Base-by-base conservation (phyloP, 2,329 filamentous ascomycete species). In the Trichoderma sp. region DNA sequence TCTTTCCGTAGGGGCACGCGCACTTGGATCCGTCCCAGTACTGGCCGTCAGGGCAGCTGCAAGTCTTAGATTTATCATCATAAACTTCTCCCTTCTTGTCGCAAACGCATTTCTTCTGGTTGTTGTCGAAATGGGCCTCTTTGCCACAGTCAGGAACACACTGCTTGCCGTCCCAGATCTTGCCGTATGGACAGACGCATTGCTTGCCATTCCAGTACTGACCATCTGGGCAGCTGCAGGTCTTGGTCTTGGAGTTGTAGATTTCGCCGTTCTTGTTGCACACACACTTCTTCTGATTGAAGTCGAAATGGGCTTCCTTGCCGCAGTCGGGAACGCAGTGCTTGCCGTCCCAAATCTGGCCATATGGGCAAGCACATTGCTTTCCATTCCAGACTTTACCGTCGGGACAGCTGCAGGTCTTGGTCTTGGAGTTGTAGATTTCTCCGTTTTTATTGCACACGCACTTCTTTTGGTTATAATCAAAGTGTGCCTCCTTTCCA, bases 101-200 rank as follows among this genome's bases (percentile, higher is more conserved):
- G 69, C 69, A 70, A 7, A 69, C 69, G 54, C 69, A 70, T 5
- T 64, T 35, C n/a, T 69, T 64, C 27, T 53, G n/a, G 3, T 45
- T 13, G 39, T 4, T n/a, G 15, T 69, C 53, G 42, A 37, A 69
- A 5, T 29, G n/a, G 13, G 68, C 68, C 22, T 69, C 68, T 13
- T 67, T 64, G 50, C 69, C 69, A 22, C 67, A 70, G 15, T 69
- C 48, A 12, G 29, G 42, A 4, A 45, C 22, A 39, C 68, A 70
- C 19, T 64, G 64, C 45, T 65, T 67, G 27, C 35, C 42, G 15
- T 64, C 25, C 39, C 25, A 58, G 34, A 59, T 52, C 29, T 68
- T 19, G 48, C 64, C 67, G 10, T 35, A 45, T 2, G 68, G 67
- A 29, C 68, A 70, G 2, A 19, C 37, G 15, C 68, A 70, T n/a